Conservation (phyloP, 257 asterid species). For the Marsdenia floribunda region DNA sequence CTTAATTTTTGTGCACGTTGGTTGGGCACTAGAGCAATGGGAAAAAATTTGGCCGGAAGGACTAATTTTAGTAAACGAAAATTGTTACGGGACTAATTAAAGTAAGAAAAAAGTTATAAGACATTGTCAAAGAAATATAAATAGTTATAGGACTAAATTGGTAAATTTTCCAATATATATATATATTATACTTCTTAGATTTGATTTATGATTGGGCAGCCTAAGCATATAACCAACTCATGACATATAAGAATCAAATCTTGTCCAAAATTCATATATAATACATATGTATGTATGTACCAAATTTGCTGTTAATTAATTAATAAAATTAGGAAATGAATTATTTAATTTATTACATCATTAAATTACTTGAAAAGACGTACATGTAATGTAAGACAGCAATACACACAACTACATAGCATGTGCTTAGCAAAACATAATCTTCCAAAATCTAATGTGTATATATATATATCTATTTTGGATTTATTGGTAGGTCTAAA, state of each 20-base stretch:
- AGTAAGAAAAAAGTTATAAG: too few species aligned
- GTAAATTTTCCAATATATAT: too few species aligned
- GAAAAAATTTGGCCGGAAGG: too few species aligned
- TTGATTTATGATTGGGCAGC: not conserved
- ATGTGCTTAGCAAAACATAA: not conserved
- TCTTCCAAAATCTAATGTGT: not conserved
- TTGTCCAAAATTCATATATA: not conserved
- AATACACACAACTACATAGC: not conserved
- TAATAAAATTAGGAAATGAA: not conserved
- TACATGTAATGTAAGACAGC: not conserved
- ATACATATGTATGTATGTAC: too few species aligned
- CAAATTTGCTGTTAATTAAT: not conserved
- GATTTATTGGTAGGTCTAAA: not conserved
- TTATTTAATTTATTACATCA: not conserved
- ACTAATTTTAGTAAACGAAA: too few species aligned
- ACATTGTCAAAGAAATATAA: too few species aligned
- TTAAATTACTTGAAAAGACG: not conserved
- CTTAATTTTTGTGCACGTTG: too few species aligned
- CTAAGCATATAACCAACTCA: not conserved
- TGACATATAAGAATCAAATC: not conserved
- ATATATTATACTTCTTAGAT: not conserved
- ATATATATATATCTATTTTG: too few species aligned
- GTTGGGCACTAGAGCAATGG: too few species aligned
- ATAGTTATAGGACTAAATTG: too few species aligned
- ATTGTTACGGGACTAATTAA: too few species aligned